Conservation (phyloP, 2,329 filamentous ascomycete species). For the Cladophialophora carrionii region DNA sequence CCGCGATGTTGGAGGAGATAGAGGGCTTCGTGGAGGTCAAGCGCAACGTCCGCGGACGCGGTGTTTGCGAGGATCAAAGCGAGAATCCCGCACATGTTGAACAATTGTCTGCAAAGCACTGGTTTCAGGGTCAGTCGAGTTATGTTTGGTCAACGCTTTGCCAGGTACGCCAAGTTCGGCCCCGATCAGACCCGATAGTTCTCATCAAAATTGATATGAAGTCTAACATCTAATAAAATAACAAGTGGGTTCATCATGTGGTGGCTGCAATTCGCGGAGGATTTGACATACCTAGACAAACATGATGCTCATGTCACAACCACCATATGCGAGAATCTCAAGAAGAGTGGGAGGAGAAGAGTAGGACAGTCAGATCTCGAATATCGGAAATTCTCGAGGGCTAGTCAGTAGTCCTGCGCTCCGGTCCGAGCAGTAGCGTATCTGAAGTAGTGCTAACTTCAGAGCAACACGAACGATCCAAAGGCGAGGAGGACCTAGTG, state of each 20-base stretch:
- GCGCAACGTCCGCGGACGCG: slow-evolving; percentile 56
- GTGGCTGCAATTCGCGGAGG: not conserved
- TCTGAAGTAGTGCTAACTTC: slow-evolving; percentile 10
- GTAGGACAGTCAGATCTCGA: slow-evolving; percentile 10
- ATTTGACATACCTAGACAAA: slow-evolving; percentile 23
- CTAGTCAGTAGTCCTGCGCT: slow-evolving; percentile 12
- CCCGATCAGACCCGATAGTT: slow-evolving; percentile 30
- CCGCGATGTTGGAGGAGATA: slow-evolving; percentile 75
- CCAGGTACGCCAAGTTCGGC: slow-evolving; percentile 7
- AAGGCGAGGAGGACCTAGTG: slow-evolving; percentile 4
- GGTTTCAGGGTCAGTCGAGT: slow-evolving; percentile 12
- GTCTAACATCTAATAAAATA: slow-evolving; percentile 54
- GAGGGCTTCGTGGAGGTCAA: slow-evolving; percentile 71
- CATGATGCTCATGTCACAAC: not conserved
- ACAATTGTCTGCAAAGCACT: slow-evolving; percentile 28
- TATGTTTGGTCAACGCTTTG: not conserved
- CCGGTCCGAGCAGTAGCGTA: slow-evolving; percentile 19
- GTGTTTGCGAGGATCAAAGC: slow-evolving; percentile 64
- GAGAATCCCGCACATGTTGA: slow-evolving; percentile 65
- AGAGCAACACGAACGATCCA: not conserved
- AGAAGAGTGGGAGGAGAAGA: not conserved
- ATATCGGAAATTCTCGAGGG: slow-evolving; percentile 17
- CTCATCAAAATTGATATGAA: slow-evolving; percentile 46
- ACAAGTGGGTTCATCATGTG: slow-evolving; percentile 48
- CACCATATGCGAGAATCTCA: not conserved